Base-by-base conservation (phyloP, 2,329 filamentous ascomycete genomes). In the Xylaria sp. region DNA sequence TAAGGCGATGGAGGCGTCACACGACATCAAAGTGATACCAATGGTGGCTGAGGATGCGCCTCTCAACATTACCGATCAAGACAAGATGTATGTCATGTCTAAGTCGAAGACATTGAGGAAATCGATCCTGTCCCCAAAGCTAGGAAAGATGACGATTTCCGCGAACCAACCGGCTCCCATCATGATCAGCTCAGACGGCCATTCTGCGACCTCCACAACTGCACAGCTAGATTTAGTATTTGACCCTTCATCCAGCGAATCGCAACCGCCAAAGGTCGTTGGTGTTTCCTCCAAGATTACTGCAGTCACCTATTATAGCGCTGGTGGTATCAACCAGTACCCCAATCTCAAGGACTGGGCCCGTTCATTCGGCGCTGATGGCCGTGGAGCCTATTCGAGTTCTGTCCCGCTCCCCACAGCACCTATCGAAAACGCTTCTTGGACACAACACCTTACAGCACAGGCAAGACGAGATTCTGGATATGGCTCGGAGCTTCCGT, bases 41-140 rank as follows among this genome's bases (percentile, higher is more conserved):
- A 79, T 82, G 1, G 79, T 80, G 2, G 74, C 81, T 9, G 85
- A 88, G 75, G 82, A 86, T 61, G 82, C 86, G 2, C 86, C 87
- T 1, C 80, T 89, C 65, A 83, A 81, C 72, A 79, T 88, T 62
- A 83, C 83, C 55, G 72, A 80, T 67, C 76, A 80, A 43, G 86
- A 89, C 73, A 80, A 81, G 72, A 77, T 83, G 56, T 89, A 89
- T 79, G 78, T 75, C 62, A 82, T 87, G 76, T 77, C 78, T 67
- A 86, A 84, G 79, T 81, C 81, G 66, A 89, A 88, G 79, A 82
- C 82, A 1, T 75, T 89, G 39, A 83, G 86, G 69, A 86, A 84
- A 77, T 85, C 82, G 70, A 79, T 89, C 60, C 80, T 89, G 51
- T 83, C 85, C 1, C 78, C 81, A 62, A 88, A 85, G 80, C 77